Percentiles rank a stretch among this genome's conserved stretches.
Conservation (phyloP, 73 alveolate species). For the Diophrys sp. region DNA sequence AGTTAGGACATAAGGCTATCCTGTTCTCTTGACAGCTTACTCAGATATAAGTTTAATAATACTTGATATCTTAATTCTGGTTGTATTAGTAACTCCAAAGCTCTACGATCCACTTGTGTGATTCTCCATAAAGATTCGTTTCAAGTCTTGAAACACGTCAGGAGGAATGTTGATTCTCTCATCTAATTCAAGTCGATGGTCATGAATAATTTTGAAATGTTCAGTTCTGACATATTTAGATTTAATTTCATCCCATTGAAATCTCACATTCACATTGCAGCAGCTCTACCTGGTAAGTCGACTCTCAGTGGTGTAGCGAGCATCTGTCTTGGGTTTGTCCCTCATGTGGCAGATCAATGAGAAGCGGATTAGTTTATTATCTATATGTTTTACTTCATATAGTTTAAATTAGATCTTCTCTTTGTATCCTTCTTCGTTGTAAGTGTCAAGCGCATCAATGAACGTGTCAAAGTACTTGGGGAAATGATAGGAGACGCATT, state of each 20-base stretch:
- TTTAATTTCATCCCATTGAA: slow-evolving; percentile 10
- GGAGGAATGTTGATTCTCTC: slow-evolving; percentile 19
- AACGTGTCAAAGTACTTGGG: no score
- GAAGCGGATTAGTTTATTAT: no score
- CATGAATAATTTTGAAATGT: slow-evolving; percentile 17
- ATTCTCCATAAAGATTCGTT: slow-evolving; percentile 11
- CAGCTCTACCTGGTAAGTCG: slow-evolving; percentile 9
- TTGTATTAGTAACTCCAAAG: no score
- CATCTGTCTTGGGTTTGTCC: slow-evolving; percentile 10
- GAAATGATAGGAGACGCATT: no score
- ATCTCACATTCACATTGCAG: slow-evolving; percentile 38
- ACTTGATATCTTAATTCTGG: no score
- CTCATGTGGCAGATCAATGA: slow-evolving; percentile 6
- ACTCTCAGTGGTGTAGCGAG: slow-evolving; percentile 9
- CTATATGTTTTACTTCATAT: no score
- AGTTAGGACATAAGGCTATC: slow-evolving; percentile 1
- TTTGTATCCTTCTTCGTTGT: no score
- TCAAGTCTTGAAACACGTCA: slow-evolving; percentile 3
- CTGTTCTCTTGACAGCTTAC: no score
- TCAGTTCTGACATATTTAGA: slow-evolving; percentile 12
- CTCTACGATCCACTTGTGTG: slow-evolving; percentile 1
- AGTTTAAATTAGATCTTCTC: no score
- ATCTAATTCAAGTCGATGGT: slow-evolving; percentile 31
- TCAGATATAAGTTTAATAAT: no score
- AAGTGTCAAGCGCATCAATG: no score